Evolutionary conservation across 2,329 filamentous ascomycete species (phyloP).

Genomic region (Cadophora gregata): DNA sequence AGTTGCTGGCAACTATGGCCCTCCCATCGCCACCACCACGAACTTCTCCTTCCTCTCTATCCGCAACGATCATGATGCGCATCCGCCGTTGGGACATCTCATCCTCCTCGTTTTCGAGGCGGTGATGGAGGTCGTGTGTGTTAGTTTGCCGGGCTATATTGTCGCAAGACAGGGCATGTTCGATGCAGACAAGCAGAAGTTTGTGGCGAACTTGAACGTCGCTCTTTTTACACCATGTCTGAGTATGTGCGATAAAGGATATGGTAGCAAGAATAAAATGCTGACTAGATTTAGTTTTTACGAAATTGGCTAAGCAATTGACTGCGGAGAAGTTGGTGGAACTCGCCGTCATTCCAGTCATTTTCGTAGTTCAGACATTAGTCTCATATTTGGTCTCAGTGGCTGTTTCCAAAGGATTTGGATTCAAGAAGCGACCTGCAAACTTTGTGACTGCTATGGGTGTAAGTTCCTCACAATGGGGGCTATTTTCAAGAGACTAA

Average conservation of each 20-base stretch:
- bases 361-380: constrained; percentile 86
- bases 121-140: constrained; percentile 92
- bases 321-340: constrained; percentile 90
- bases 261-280: not conserved
- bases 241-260: constrained; percentile 62
- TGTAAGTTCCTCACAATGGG: constrained; percentile 49
- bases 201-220: constrained; percentile 94
- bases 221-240: constrained; percentile 96
- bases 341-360: constrained; percentile 91
- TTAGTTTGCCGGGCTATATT: constrained; percentile 92
- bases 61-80: constrained; percentile 40
- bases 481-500: constrained; percentile 24
- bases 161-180: constrained; percentile 91
- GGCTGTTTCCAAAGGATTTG: constrained; percentile 73
- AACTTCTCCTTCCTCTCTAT: constrained; percentile 35
- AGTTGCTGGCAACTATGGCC: constrained; percentile 44
- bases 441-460: constrained; percentile 99
- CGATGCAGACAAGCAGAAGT: constrained; percentile 94
- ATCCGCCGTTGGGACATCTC: constrained; percentile 53
- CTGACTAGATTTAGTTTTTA: constrained; percentile 72
- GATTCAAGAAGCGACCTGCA: constrained; percentile 81
- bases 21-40: constrained; percentile 34
- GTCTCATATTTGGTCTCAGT: constrained; percentile 83
- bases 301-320: constrained; percentile 92
- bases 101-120: constrained; percentile 78